Conservation (phyloP, 78 protist species). For the Dictyostelium citrinum region DNA sequence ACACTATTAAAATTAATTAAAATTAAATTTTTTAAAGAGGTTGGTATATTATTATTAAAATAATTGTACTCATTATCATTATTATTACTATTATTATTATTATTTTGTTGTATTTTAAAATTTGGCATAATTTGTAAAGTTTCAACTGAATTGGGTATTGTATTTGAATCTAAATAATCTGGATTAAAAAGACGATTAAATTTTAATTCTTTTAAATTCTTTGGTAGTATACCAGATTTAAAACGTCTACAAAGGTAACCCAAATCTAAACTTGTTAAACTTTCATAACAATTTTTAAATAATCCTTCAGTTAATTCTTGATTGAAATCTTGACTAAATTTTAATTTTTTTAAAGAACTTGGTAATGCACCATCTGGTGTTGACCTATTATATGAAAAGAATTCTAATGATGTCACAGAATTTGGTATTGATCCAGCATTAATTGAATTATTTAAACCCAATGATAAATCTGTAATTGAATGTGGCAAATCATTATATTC, state of each 20-base stretch:
- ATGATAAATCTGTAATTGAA: neutral
- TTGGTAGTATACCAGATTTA: neutral
- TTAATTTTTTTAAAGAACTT: neutral
- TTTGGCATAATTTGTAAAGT: neutral
- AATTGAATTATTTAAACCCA: neutral
- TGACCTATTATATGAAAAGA: neutral
- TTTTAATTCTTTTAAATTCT: neutral
- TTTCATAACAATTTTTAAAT: neutral
- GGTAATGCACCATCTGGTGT: neutral
- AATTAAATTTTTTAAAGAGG: neutral
- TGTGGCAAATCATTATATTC: neutral
- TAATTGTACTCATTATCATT: no score
- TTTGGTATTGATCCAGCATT: neutral
- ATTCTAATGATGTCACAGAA: neutral
- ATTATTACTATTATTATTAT: neutral
- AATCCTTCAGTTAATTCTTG: neutral
- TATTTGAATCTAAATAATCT: neutral
- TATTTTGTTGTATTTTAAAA: neutral
- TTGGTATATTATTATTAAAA: neutral
- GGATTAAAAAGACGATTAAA: neutral
- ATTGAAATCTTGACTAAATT: neutral
- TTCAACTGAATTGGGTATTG: neutral
- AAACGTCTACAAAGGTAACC: neutral
- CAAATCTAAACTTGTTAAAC: neutral
- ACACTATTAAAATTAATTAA: neutral